A percentile compares a stretch with the other conserved stretches of the same genome.
Conservation (phyloP, 768 basidiomycete genomes). For the Boletus bicolor region DNA sequence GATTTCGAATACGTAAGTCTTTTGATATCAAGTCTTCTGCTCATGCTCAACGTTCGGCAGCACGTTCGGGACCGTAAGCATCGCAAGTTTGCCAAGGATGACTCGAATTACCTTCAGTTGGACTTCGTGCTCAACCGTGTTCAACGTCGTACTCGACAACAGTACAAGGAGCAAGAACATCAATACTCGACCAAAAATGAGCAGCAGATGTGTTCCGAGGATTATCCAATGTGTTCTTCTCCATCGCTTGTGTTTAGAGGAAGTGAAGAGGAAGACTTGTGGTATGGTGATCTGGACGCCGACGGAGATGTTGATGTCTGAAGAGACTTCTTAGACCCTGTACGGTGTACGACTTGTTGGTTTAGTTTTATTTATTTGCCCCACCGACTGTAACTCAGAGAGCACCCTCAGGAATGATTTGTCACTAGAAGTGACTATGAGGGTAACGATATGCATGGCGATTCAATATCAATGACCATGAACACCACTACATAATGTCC, state of each 20-base stretch:
- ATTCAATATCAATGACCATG: too few species aligned
- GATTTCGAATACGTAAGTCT: constrained; percentile 72
- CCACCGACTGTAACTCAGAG: constrained; percentile 24
- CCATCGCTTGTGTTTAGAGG: constrained; percentile 4
- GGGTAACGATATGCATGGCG: background rate
- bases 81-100: constrained; percentile 74
- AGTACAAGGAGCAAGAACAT: constrained; percentile 28
- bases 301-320: constrained; percentile 22
- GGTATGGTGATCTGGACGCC: constrained; percentile 20
- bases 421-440: background rate
- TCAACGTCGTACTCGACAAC: constrained; percentile 37
- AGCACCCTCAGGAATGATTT: background rate
- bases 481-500: too few species aligned
- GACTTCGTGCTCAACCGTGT: constrained; percentile 73
- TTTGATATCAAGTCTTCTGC: background rate
- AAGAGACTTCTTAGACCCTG: constrained; percentile 7
- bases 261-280: constrained; percentile 20
- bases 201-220: constrained; percentile 15
- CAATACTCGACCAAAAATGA: constrained; percentile 8
- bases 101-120: constrained; percentile 73
- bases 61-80: constrained; percentile 74
- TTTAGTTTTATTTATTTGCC: constrained; percentile 17
- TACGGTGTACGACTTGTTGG: constrained; percentile 20
- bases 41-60: constrained; percentile 37
- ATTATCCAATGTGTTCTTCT: constrained; percentile 24